Evolutionary conservation across 2,329 filamentous ascomycete genomes (phyloP), one percentile per base, ranked within the genome.

Genomic region (Aotearoamyces nothofagi): DNA sequence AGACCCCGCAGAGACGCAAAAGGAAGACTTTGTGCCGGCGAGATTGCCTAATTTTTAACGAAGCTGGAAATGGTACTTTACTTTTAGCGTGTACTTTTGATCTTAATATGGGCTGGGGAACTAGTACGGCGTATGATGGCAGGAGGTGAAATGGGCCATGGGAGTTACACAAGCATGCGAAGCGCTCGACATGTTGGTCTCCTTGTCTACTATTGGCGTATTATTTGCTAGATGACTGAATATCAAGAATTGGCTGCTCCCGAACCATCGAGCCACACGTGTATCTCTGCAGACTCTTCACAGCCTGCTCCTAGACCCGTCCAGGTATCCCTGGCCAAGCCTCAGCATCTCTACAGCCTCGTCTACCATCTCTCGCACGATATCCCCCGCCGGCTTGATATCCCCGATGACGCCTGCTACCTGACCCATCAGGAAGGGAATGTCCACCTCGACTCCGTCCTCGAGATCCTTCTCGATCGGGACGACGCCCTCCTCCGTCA

Each of bases 361-460:
- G 12, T 57, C 55, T 7, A 93, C 80, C 83, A 96, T 94, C 40
- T 92, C 83, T 35, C 74, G 67, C n/a, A 96, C 74, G 57, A 96
- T 93, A 39, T 76, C 66, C 26, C 60, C 67, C 0, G 87, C 87
- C 0, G 86, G 83, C 59, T 90, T 73, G 34, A 94, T 69, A 40
- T 76, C 71, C 17, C 58, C 53, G 33, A 94, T 80, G 1, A 75
- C 66, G 2, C 79, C 86, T 1, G 83, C 80, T 6, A 94, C 86
- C 57, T 93, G 83, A 1, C 87, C 87, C 87, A 94, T 94, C 46
- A 94, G 50, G 53, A 87, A 84, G 9, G 87, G 87, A 32, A 79
- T 60, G 46, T 94, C 87, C 9, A 92, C 60, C 22, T 93, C 83
- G 31, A 74, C 76, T 1, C 78, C 79, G 31, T 83, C 65, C 27